Evolutionary conservation across 805 yeast genomes (phyloP), one percentile per base, ranked within the genome.

Genomic region (Candida sakaeoensis): DNA sequence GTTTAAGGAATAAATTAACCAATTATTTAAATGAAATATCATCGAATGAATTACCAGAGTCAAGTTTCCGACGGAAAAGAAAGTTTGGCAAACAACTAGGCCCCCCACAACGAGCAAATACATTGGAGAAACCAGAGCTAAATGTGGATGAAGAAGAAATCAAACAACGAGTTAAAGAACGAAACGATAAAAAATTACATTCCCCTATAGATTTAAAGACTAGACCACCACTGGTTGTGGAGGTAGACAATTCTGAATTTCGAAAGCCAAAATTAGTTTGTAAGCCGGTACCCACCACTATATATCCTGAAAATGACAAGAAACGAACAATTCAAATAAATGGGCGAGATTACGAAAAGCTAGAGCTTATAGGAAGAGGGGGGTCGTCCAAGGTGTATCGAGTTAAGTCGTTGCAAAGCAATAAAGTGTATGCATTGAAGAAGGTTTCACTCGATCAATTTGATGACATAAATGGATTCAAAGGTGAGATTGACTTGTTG

Each of bases 381-480:
- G 98, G 97, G 0, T 76, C 96, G 0, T 89, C 96, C 0, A 87
- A 84, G 54, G 98, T 90, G 15, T 90, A 82, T 65, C 85, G 82
- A 56, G 93, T 83, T 1, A 82, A 75, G 49, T 66, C 76, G 0
- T 46, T 52, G n/a, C 48, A 49, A 4, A 72, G 72, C 35, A 79
- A 78, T 44, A 77, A 74, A 48, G 61, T 76, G 1, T 86, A 75
- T 57, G 98, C 98, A 0, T 67, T 91, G 27, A 90, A 90, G 53
- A 77, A 82, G 47, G 96, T 90, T 2, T 68, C 78, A 2, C 81
- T 86, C 57, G 93, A 84, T 54, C 88, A 84, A 52, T 82, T 82
- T 61, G 96, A 87, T 52, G 85, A 81, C 12, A 71, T 86, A 3
- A 64, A 69, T 27, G 93, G 93, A 0, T 87, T 89, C 63, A 87